Conservation (phyloP, 2,329 filamentous ascomycete species). For the Fonsecaea pedrosoi region DNA sequence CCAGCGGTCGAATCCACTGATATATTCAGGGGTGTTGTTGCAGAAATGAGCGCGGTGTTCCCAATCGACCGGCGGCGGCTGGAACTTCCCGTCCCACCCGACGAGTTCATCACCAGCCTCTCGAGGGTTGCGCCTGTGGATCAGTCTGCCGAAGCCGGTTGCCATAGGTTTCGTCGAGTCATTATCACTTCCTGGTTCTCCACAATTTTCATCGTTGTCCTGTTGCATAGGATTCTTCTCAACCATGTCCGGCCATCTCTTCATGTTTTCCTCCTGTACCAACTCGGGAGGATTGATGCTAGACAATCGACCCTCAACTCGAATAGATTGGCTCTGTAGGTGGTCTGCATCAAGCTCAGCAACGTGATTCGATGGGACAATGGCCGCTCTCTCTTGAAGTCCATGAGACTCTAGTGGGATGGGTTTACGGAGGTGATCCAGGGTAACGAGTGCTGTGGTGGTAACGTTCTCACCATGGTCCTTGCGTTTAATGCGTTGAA, state of each 20-base stretch:
- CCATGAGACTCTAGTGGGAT: background rate
- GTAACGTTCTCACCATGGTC: slow-evolving; percentile 15
- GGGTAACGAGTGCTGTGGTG: slow-evolving; percentile 17
- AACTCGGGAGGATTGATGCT: background rate
- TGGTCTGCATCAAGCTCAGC: background rate
- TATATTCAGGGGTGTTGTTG: slow-evolving; percentile 33
- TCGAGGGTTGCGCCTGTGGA: slow-evolving; percentile 16
- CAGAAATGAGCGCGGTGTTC: slow-evolving; percentile 48
- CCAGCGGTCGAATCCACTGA: slow-evolving; percentile 44
- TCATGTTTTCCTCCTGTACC: background rate
- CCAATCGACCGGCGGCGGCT: slow-evolving; percentile 58
- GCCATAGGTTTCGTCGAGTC: slow-evolving; percentile 25
- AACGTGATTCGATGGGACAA: too few relatives aligned
- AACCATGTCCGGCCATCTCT: slow-evolving; percentile 20
- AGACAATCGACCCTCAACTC: background rate
- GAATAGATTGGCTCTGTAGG: background rate
- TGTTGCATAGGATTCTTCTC: background rate
- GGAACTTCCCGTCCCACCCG: slow-evolving; percentile 56
- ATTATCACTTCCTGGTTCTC: slow-evolving; percentile 23
- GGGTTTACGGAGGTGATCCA: slow-evolving; percentile 22
- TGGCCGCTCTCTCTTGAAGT: background rate
- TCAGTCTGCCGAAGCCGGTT: slow-evolving; percentile 29
- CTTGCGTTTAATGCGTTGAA: slow-evolving; percentile 18
- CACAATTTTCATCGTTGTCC: slow-evolving; percentile 37
- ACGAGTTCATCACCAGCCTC: slow-evolving; percentile 22